Percentiles rank a stretch among this genome's conserved stretches.
phyloP scores from a whole-genome alignment of 352 stramenopile genomes.

The Pythium aphanidermatum region DNA sequence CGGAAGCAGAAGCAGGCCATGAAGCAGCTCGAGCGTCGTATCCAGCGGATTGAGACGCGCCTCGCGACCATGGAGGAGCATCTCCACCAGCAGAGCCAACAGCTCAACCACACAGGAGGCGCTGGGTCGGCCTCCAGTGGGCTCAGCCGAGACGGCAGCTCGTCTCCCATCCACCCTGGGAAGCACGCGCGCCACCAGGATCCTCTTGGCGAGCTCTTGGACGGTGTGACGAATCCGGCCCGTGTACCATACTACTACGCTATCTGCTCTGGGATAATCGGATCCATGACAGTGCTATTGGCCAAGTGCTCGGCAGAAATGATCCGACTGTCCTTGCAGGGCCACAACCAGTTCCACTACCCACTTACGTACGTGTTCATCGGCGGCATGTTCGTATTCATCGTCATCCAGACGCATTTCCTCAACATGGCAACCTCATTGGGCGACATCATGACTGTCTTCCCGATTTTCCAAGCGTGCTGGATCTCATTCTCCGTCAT shows the following conservation, averaged over 20 bases:
- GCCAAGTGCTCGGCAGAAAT: slow-evolving; percentile 85
- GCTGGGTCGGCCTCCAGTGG: too few species aligned
- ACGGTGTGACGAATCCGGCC: slow-evolving; percentile 22
- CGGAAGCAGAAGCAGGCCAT: slow-evolving; percentile 77
- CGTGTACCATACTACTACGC: slow-evolving; percentile 83
- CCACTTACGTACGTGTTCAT: slow-evolving; percentile 82
- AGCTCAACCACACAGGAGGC: too few species aligned
- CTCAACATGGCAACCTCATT: slow-evolving; percentile 81
- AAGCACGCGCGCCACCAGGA: slow-evolving; percentile 21
- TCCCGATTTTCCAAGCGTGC: slow-evolving; percentile 83
- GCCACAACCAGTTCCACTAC: slow-evolving; percentile 85
- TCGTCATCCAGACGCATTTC: slow-evolving; percentile 84
- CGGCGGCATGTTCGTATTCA: slow-evolving; percentile 80
- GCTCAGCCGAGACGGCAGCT: slow-evolving; percentile 11
- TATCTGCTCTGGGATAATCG: slow-evolving; percentile 81
- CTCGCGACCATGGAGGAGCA: slow-evolving; percentile 60
- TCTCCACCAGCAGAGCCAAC: slow-evolving; percentile 28
- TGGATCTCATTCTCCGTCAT: slow-evolving; percentile 88
- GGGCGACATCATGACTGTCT: slow-evolving; percentile 87
- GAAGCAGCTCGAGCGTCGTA: slow-evolving; percentile 65
- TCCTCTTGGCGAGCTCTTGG: slow-evolving; percentile 28
- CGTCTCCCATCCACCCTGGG: slow-evolving; percentile 9
- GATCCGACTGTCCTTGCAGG: slow-evolving; percentile 76
- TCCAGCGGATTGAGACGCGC: slow-evolving; percentile 60
- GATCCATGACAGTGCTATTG: slow-evolving; percentile 76